Evolutionary conservation across 495 filamentous ascomycete genomes (phyloP).

Genomic region (Durotheca rogersii): DNA sequence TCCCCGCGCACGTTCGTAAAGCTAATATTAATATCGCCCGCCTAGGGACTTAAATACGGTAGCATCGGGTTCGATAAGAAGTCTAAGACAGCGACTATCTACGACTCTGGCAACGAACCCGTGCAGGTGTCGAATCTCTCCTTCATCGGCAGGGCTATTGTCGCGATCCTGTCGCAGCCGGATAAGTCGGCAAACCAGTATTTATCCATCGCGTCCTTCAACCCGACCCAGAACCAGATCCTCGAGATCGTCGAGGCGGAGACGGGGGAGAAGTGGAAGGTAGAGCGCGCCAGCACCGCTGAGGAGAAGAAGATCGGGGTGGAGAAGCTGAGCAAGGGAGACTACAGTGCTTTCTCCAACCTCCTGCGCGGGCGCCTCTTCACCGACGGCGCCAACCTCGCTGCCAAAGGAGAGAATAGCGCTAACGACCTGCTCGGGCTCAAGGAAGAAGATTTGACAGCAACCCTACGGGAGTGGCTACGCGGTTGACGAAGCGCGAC

Average conservation of each 20-base stretch:
- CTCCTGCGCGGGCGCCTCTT: conserved; percentile 38
- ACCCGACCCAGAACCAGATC: conserved; percentile 56
- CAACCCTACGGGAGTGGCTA: conserved; percentile 31
- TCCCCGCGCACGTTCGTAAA: conserved; percentile 1
- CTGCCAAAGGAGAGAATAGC: conserved; percentile 30
- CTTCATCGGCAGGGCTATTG: conserved; percentile 52
- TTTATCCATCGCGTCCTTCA: conserved; percentile 52
- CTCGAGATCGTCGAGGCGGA: conserved; percentile 51
- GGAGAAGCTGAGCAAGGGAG: conserved; percentile 46
- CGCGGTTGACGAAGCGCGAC: neutral
- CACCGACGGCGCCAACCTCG: conserved; percentile 51
- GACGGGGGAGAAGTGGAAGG: conserved; percentile 44
- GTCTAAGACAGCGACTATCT: conserved; percentile 46
- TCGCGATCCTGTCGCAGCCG: conserved; percentile 50
- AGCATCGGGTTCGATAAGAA: conserved; percentile 45
- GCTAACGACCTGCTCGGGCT: conserved; percentile 29
- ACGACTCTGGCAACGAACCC: conserved; percentile 55
- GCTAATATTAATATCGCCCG: too few relatives aligned
- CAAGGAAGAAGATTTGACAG: conserved; percentile 31
- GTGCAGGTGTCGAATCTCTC: conserved; percentile 51
- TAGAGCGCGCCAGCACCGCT: conserved; percentile 40
- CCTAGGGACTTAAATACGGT: conserved; percentile 44
- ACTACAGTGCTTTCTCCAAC: conserved; percentile 46
- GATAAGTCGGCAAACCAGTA: conserved; percentile 56
- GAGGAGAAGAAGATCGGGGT: conserved; percentile 47